Evolutionary conservation across 352 stramenopile genomes (phyloP).

Genomic region (Albugo laibachii): DNA sequence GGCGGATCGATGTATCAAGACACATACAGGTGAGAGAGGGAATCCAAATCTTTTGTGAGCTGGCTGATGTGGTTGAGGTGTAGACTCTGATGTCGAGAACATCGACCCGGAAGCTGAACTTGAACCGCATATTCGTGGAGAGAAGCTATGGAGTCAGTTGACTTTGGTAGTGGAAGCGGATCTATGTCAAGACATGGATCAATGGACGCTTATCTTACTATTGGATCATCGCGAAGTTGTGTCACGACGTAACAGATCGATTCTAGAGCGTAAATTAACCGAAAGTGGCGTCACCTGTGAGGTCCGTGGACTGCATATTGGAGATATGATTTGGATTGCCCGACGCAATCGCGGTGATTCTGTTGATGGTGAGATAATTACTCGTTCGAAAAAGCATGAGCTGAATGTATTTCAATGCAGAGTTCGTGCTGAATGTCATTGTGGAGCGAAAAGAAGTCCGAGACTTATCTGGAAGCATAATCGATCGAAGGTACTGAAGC

Average conservation of each 20-base stretch:
- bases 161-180: too few relatives aligned
- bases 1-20: too few relatives aligned
- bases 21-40: too few relatives aligned
- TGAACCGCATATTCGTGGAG: too few relatives aligned
- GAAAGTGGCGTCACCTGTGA: slow-evolving; percentile 64
- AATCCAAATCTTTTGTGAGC: too few relatives aligned
- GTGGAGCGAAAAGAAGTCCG: slow-evolving; percentile 68
- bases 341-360: slow-evolving; percentile 19
- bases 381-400: neutral
- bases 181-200: slow-evolving; percentile 17
- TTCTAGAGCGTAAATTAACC: slow-evolving; percentile 63
- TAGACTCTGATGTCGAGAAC: too few relatives aligned
- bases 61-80: too few relatives aligned
- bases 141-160: too few relatives aligned
- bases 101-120: too few relatives aligned
- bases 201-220: slow-evolving; percentile 59
- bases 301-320: slow-evolving; percentile 48
- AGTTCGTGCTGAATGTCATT: slow-evolving; percentile 70
- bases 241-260: slow-evolving; percentile 40
- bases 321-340: slow-evolving; percentile 63
- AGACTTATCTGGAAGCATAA: slow-evolving; percentile 65
- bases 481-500: slow-evolving; percentile 32
- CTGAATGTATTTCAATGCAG: slow-evolving; percentile 1
- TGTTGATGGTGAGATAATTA: neutral
- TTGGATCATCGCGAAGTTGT: slow-evolving; percentile 71